Conservation (phyloP, 257 asterid genomes). For the Sherardia arvensis region DNA sequence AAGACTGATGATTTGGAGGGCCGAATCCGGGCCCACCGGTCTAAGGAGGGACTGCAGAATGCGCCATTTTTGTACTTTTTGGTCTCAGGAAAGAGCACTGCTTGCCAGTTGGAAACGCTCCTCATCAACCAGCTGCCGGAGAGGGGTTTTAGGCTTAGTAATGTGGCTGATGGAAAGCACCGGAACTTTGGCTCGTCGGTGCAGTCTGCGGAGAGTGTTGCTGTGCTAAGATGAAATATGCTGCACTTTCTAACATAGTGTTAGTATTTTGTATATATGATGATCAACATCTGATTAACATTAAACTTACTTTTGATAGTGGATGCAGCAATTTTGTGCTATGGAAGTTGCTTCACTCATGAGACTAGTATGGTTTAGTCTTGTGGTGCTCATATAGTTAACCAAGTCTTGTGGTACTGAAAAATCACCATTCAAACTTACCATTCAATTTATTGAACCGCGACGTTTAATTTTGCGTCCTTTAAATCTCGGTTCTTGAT, state of each 20-base stretch:
- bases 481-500: no score
- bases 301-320: background rate
- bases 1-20: constrained; percentile 96
- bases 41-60: constrained; percentile 61
- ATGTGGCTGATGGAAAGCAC: constrained; percentile 82
- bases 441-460: no score
- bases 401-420: no score
- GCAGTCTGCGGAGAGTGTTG: constrained; percentile 32
- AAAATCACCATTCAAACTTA: no score
- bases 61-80: constrained; percentile 59
- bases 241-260: background rate
- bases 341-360: constrained; percentile 1
- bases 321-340: constrained; percentile 10
- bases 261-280: background rate
- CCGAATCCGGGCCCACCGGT: constrained; percentile 66
- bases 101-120: constrained; percentile 88
- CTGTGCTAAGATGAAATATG: constrained; percentile 28
- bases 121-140: constrained; percentile 78
- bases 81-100: constrained; percentile 84
- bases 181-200: constrained; percentile 67
- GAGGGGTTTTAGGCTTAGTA: constrained; percentile 56
- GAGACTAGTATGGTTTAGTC: no score
- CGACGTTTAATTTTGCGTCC: no score
- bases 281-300: background rate
- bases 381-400: no score